Evolutionary conservation across 2,329 filamentous ascomycete genomes (phyloP), one percentile per base, ranked within the genome.

Genomic region (Cladophialophora exuberans): DNA sequence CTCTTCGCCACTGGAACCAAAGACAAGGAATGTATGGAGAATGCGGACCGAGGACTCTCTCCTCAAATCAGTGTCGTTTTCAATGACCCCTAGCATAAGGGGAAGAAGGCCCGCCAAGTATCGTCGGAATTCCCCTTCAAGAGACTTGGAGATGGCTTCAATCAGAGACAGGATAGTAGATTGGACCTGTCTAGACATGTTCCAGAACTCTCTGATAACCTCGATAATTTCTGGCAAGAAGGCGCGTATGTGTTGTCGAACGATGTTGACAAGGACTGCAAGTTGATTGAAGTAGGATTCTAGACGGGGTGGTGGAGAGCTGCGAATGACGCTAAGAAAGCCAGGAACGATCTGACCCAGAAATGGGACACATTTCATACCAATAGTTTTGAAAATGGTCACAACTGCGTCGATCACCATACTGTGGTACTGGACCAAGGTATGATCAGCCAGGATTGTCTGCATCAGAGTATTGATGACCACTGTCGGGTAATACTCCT

Each of bases 221-320:
- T 88, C 83, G 26, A 99, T 86, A 60, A 99, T 96, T 26, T 89
- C 86, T 0, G 87, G 89, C 0, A 99, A 77, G 67, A 91, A 97
- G 41, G 90, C 92, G 60, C 94, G 84, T 61, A 99, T 97, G 68
- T 99, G 95, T 66, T 99, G 93, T 33, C 91, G 86, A 11, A 99
- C 95, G 62, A 99, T 97, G 60, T 88, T 89, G 28, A 99, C 94
- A 17, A 99, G 78, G 33, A 93, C 88, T 38, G 92, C 90, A 48
- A 99, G 80, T 69, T 99, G 94, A 67, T 94, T 99, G 76, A 99
- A 99, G 70, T 99, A 99, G 2, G 91, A 93, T 69, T 99, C 94
- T 0, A 96, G 82, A 31, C 90, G 85, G 45, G 84, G 87, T 2
- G 83, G 79, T 13, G 89, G 84, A 4, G 92, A 91, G 46, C 87